Percentiles rank a stretch among this genome's conserved stretches.
Conservation (phyloP, 257 asterid species). For the Galeopsis tetrahit region DNA sequence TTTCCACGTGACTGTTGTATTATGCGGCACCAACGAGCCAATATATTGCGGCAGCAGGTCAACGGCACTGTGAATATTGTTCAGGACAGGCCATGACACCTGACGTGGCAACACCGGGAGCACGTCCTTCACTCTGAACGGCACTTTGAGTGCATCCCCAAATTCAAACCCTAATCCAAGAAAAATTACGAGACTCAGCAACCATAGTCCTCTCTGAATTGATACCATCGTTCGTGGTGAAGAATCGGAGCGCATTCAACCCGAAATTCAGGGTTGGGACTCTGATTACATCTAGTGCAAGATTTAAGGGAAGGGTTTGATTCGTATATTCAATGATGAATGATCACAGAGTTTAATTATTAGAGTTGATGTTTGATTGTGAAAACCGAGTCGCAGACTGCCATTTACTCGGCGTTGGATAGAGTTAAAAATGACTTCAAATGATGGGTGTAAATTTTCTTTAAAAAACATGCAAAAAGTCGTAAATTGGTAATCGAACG, state of each 20-base stretch:
- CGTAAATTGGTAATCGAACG: no score
- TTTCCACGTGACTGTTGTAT: conserved; percentile 86
- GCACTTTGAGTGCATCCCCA: conserved; percentile 77
- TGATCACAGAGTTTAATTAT: background rate
- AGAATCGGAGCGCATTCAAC: conserved; percentile 16
- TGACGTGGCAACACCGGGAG: conserved; percentile 87
- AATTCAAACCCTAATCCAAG: conserved; percentile 57
- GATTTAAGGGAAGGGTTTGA: conserved; percentile 37
- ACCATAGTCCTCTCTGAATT: conserved; percentile 35
- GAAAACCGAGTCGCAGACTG: conserved; percentile 25
- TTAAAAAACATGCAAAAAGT: no score
- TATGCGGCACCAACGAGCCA: conserved; percentile 87
- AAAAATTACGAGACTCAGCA: conserved; percentile 40
- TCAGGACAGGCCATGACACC: conserved; percentile 93
- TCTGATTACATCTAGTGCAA: conserved; percentile 33
- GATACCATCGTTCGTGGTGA: conserved; percentile 35
- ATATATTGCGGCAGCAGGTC: conserved; percentile 89
- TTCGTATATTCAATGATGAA: conserved; percentile 2
- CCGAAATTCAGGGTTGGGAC: conserved; percentile 27
- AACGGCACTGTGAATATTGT: conserved; percentile 79
- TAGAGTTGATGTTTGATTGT: background rate
- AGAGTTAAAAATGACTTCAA: no score
- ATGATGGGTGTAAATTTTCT: no score
- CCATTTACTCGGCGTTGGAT: background rate
- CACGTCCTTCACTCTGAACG: conserved; percentile 81